Base-by-base conservation (phyloP, 2,329 filamentous ascomycete genomes). In the Colletotrichum sp. region DNA sequence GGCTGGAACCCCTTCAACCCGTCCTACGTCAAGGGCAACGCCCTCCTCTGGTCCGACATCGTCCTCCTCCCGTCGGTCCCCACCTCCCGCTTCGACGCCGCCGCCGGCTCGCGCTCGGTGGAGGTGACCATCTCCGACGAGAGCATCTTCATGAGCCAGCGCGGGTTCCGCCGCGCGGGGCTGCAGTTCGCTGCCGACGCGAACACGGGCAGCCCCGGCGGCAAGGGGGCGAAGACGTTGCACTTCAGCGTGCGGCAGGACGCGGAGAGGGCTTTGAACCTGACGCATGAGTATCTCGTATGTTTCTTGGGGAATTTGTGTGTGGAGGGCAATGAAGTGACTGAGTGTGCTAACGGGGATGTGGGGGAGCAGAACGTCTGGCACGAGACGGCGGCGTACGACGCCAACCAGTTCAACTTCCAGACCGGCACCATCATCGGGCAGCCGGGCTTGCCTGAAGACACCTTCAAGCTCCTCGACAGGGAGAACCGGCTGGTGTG, bases 141-240 rank as follows among this genome's bases (percentile, higher is more conserved):
- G 68, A 86, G 84, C 81, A 83, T 88, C 80, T 88, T 88, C 82
- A 85, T 87, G 82, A 81, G 78, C 36, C 86, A 88, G 81, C 82
- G 84, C 59, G 87, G 86, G 26, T 88, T 88, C 83, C 84, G 87
- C n/a, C 83, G 87, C 60, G 86, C 84, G 5, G 87, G 86, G 1
- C 80, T 88, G 67, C 85, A 86, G 81, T 85, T 88, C 80, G 80
- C 82, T 74, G 83, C 81, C 72, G 86, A 88, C 80, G 80, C 80
- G 64, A 88, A 88, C 80, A 81, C 79, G 44, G 82, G 80, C 63
- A 83, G 84, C 36, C 83, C 84, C 0, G 86, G 84, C 0, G 81
- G 78, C 26, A 76, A 70, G 57, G 84, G 84, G 34, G 77, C 83
- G 74, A 82, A 81, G 81, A 85, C 84, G 73, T 68, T 85, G 72